These are phyloP conservation scores for Blastocystis hominis DNA, from an alignment of 352 stramenopile species.

Conservation along the genomic window DNA sequence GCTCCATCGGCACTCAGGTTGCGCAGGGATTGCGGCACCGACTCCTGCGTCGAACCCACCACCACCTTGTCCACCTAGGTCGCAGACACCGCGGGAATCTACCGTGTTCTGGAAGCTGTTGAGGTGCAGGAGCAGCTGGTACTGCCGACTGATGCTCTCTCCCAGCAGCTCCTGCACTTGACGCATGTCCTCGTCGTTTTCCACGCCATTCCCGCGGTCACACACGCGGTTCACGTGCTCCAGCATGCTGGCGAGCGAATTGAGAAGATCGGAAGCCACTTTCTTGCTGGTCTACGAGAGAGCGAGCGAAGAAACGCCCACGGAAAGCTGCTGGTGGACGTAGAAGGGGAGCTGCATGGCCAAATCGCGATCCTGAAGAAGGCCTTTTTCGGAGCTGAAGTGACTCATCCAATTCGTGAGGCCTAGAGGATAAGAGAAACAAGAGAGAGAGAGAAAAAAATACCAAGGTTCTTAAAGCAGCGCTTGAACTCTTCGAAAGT, in stretches of 20 bases:
- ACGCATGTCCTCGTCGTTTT: background rate
- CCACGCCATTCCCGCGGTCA: background rate
- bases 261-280: conserved; percentile 12
- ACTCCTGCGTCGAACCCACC: background rate
- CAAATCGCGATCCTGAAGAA: background rate
- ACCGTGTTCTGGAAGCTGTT: conserved; percentile 20
- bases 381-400: background rate
- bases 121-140: background rate
- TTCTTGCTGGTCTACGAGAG: background rate
- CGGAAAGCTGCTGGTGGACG: conserved; percentile 18
- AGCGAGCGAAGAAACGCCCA: background rate
- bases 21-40: background rate
- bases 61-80: conserved; percentile 13
- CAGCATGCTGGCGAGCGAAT: background rate
- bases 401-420: conserved; percentile 34
- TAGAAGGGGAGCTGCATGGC: conserved; percentile 36
- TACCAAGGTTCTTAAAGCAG: background rate
- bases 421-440: background rate
- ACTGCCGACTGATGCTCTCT: background rate
- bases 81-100: background rate
- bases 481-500: conserved; percentile 45
- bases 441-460: background rate
- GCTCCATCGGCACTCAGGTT: too few relatives aligned
- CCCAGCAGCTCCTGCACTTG: background rate
- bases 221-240: background rate